Percentiles rank a stretch among this genome's conserved stretches.
phyloP scores from a whole-genome alignment of 2,329 filamentous ascomycete species.

The Venturiaceae sp. region DNA sequence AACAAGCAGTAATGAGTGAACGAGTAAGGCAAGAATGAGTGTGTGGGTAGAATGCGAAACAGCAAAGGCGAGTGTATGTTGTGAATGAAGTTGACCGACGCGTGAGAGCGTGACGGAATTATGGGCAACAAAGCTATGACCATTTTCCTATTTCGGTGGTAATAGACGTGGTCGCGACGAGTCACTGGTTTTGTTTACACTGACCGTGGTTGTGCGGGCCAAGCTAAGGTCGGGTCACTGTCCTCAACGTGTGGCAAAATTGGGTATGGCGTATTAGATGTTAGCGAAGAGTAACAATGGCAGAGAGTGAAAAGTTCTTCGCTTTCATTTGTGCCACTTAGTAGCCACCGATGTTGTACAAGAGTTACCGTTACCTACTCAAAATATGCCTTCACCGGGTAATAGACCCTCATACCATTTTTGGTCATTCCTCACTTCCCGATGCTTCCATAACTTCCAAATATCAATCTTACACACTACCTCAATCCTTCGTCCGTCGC shows the following conservation, averaged over 20 bases:
- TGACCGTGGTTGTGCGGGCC: not conserved
- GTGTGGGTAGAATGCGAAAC: too few species aligned
- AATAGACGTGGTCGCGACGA: not conserved
- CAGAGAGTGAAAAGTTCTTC: not conserved
- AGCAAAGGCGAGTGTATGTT: not conserved
- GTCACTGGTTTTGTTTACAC: not conserved
- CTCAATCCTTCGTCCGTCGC: not conserved
- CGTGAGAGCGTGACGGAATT: not conserved
- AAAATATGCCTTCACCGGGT: not conserved
- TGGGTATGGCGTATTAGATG: not conserved
- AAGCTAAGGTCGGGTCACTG: not conserved
- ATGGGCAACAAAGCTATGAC: not conserved
- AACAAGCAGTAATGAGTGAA: not conserved
- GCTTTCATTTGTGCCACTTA: not conserved
- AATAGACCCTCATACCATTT: too few species aligned
- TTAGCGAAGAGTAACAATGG: not conserved
- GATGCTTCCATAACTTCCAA: not conserved
- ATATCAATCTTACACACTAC: not conserved
- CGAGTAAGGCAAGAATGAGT: not conserved
- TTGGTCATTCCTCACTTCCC: not conserved
- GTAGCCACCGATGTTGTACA: not conserved
- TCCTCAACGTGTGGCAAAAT: not conserved
- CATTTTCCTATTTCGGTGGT: not conserved
- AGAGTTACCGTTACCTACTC: not conserved
- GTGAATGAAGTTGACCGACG: not conserved